A percentile compares a stretch with the other conserved stretches of the same genome.
Evolutionary conservation across 2,329 filamentous ascomycete species (phyloP).

Genomic region (Fusarium nanum): DNA sequence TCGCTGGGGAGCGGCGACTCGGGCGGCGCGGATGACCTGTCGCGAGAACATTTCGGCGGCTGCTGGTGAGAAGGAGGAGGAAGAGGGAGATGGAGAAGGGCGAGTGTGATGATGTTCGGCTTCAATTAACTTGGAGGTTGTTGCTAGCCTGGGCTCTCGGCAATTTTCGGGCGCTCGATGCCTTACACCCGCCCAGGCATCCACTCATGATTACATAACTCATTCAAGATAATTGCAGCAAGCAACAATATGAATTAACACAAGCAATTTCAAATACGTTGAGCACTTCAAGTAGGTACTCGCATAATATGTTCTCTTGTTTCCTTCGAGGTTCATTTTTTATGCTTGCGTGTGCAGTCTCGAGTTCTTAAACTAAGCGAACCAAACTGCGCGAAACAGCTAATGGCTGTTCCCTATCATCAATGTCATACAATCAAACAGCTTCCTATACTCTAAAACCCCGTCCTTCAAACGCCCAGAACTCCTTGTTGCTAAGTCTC

Average conservation of each 20-base stretch:
- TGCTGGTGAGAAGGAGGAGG: constrained; percentile 24
- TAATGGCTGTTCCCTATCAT: constrained; percentile 27
- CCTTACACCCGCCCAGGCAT: constrained; percentile 55
- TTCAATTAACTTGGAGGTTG: constrained; percentile 51
- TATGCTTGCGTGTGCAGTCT: background rate
- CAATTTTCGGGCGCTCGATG: constrained; percentile 58
- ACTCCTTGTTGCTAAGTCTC: constrained; percentile 31
- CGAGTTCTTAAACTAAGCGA: constrained; percentile 1
- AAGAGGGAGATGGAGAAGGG: constrained; percentile 29
- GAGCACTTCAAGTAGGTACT: background rate
- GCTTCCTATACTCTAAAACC: constrained; percentile 20
- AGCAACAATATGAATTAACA: background rate
- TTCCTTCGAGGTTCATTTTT: background rate
- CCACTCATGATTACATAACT: constrained; percentile 51
- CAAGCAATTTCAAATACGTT: background rate
- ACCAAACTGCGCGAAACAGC: constrained; percentile 2
- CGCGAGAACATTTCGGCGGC: constrained; percentile 66
- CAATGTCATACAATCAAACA: constrained; percentile 39
- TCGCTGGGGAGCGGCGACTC: constrained; percentile 71
- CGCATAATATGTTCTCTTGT: background rate
- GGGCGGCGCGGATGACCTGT: constrained; percentile 67
- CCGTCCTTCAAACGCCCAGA: constrained; percentile 35
- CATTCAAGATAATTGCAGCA: background rate
- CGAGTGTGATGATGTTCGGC: constrained; percentile 40
- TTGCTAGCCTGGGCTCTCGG: constrained; percentile 50